Conservation (phyloP, 2,329 filamentous ascomycete species). For the Stylonectria norvegica region DNA sequence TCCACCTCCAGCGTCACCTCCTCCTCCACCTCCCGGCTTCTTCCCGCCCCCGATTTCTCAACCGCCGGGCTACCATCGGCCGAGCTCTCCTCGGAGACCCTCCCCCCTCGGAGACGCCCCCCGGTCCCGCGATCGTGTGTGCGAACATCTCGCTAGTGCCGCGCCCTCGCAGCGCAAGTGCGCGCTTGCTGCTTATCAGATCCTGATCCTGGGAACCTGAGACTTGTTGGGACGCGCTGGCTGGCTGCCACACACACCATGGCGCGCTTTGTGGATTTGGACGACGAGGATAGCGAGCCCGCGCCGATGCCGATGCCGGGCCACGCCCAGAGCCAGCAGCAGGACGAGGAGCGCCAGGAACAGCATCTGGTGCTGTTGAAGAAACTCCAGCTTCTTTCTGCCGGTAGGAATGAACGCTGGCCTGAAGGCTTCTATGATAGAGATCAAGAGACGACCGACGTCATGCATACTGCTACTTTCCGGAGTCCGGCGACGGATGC, state of each 20-base stretch:
- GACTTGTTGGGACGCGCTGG: slow-evolving; percentile 9
- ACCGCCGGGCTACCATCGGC: slow-evolving; percentile 21
- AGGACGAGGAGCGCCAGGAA: slow-evolving; percentile 17
- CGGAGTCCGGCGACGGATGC: slow-evolving; percentile 24
- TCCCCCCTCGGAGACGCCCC: slow-evolving; percentile 17
- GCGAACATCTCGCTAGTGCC: not conserved
- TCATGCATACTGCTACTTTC: slow-evolving; percentile 24
- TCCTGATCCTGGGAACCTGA: slow-evolving; percentile 17
- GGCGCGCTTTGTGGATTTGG: slow-evolving; percentile 31
- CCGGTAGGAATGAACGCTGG: slow-evolving; percentile 28
- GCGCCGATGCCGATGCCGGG: slow-evolving; percentile 22
- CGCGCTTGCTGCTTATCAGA: slow-evolving; percentile 25
- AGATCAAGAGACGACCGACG: slow-evolving; percentile 16
- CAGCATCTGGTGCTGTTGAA: slow-evolving; percentile 25
- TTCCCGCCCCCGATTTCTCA: slow-evolving; percentile 17
- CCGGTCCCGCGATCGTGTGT: slow-evolving; percentile 5
- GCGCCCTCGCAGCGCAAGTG: not conserved
- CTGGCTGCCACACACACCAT: too few species aligned
- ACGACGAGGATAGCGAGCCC: slow-evolving; percentile 23
- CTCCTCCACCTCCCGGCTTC: slow-evolving; percentile 14
- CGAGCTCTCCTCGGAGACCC: too few species aligned
- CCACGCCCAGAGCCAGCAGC: slow-evolving; percentile 8
- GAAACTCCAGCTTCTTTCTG: slow-evolving; percentile 24
- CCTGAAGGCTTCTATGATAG: slow-evolving; percentile 25
- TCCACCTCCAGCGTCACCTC: slow-evolving; percentile 4